Conservation (phyloP, 78 protist genomes). For the Dictyostelium purpureum region DNA sequence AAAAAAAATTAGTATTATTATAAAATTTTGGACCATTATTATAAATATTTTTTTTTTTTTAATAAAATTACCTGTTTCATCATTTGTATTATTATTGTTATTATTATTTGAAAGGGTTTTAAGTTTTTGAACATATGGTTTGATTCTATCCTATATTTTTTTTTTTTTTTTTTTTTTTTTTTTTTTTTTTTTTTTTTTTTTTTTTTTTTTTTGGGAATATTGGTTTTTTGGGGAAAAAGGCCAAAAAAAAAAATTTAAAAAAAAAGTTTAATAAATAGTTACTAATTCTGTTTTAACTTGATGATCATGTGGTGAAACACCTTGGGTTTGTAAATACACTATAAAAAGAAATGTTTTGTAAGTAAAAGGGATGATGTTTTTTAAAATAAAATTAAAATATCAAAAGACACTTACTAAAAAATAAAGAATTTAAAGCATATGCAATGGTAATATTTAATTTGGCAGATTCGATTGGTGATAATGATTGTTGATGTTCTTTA, state of each 20-base stretch:
- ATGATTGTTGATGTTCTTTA: conserved; percentile 47
- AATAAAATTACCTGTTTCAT: background rate
- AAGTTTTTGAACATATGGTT: conserved; percentile 52
- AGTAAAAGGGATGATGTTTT: too few species aligned
- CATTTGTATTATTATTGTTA: background rate
- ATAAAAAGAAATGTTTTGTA: background rate
- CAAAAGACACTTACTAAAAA: conserved; percentile 35
- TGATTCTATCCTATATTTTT: conserved; percentile 38
- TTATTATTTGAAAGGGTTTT: background rate
- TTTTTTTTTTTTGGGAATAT: too few species aligned
- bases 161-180: background rate
- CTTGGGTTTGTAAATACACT: conserved; percentile 81
- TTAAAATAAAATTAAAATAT: background rate
- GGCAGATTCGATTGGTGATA: conserved; percentile 29
- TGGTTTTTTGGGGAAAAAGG: too few species aligned
- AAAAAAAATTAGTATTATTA: background rate
- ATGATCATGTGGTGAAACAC: conserved; percentile 67
- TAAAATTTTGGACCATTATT: background rate
- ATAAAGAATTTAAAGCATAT: conserved; percentile 63
- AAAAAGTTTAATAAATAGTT: background rate
- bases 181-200: too few species aligned
- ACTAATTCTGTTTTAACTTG: conserved; percentile 48
- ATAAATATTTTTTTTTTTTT: background rate
- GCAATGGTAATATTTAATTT: conserved; percentile 59
- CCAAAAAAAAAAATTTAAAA: background rate